Percentiles rank a stretch among this genome's conserved stretches.
Evolutionary conservation across 768 basidiomycete species (phyloP).

Genomic region (Lentinula raphanica): DNA sequence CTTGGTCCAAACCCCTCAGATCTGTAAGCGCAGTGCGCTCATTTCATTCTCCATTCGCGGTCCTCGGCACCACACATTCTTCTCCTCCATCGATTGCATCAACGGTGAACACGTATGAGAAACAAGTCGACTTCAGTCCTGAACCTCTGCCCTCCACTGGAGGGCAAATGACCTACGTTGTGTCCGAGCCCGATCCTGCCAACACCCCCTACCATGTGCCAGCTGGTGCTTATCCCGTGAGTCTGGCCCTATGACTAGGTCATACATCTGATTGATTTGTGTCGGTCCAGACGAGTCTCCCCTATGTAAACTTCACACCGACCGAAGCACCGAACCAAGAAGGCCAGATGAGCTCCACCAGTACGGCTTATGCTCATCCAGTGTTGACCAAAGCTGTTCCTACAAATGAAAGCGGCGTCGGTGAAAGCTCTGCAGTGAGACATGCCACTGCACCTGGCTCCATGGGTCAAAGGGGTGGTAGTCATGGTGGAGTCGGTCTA

Average conservation of each 20-base stretch:
- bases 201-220: slow-evolving; percentile 64
- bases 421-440: slow-evolving; percentile 43
- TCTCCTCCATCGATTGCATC: slow-evolving; percentile 27
- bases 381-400: slow-evolving; percentile 37
- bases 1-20: slow-evolving; percentile 19
- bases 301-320: slow-evolving; percentile 35
- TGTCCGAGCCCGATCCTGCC: slow-evolving; percentile 65
- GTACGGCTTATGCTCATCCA: slow-evolving; percentile 36
- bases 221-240: slow-evolving; percentile 49
- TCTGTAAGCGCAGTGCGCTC: slow-evolving; percentile 31
- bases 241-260: not conserved
- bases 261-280: not conserved
- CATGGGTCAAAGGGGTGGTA: slow-evolving; percentile 38
- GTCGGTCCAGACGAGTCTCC: slow-evolving; percentile 2
- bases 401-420: slow-evolving; percentile 38
- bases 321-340: slow-evolving; percentile 34
- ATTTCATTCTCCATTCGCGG: slow-evolving; percentile 64
- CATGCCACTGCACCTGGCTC: slow-evolving; percentile 37
- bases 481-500: slow-evolving; percentile 35
- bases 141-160: slow-evolving; percentile 40
- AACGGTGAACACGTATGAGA: slow-evolving; percentile 47
- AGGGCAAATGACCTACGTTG: slow-evolving; percentile 63
- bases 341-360: slow-evolving; percentile 38
- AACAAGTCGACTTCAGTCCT: slow-evolving; percentile 47
- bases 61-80: slow-evolving; percentile 36